Percentiles rank a stretch among this genome's conserved stretches.
Conservation (phyloP, 768 basidiomycete species). For the Dioszegia hungarica region DNA sequence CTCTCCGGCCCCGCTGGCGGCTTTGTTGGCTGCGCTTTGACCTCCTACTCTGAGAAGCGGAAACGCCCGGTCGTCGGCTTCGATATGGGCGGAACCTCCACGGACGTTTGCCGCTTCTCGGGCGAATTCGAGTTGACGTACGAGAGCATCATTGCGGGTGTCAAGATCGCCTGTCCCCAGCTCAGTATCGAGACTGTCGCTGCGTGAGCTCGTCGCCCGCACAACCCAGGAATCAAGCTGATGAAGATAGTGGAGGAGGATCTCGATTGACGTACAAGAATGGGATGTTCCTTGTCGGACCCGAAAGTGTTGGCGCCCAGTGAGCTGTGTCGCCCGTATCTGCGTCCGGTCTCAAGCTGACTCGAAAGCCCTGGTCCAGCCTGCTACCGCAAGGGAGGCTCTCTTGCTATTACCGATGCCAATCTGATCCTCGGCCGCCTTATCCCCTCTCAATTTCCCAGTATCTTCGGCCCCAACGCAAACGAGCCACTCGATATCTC, state of each 20-base stretch:
- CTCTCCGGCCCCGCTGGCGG: conserved; percentile 35
- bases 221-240: neutral
- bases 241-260: conserved; percentile 17
- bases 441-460: conserved; percentile 23
- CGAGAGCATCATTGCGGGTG: conserved; percentile 18
- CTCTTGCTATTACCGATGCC: conserved; percentile 40
- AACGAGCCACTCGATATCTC: conserved; percentile 20
- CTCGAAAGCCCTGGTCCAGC: conserved; percentile 24
- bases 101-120: conserved; percentile 30
- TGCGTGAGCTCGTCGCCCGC: conserved; percentile 6
- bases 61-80: conserved; percentile 27
- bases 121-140: conserved; percentile 25
- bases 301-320: conserved; percentile 29
- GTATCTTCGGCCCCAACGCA: conserved; percentile 26
- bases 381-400: conserved; percentile 32
- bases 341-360: conserved; percentile 13
- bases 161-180: conserved; percentile 38
- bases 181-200: conserved; percentile 38
- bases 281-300: conserved; percentile 31
- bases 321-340: conserved; percentile 9
- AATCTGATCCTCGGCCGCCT: conserved; percentile 38
- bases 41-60: conserved; percentile 12
- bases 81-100: conserved; percentile 33
- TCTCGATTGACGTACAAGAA: conserved; percentile 26
- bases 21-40: conserved; percentile 27